A percentile compares a stretch with the other conserved stretches of the same genome.
Conservation (phyloP, 2,329 filamentous ascomycete species). For the Fusarium sp. region DNA sequence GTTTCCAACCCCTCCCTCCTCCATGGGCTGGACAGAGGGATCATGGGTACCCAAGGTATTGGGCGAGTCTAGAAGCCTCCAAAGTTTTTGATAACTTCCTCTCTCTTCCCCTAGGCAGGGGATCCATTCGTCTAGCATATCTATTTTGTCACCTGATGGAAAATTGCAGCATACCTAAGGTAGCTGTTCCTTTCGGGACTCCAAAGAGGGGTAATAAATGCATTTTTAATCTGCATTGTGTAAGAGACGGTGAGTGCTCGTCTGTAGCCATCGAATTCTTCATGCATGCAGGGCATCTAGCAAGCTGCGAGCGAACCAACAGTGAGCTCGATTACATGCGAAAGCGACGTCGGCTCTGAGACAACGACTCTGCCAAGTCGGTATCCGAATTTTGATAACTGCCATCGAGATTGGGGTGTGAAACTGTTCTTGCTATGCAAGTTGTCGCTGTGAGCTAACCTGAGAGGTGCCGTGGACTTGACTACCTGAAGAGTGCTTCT, state of each 20-base stretch:
- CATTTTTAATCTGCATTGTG: neutral
- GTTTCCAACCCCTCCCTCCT: slow-evolving; percentile 11
- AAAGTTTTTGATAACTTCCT: neutral
- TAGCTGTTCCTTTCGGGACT: neutral
- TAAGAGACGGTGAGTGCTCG: slow-evolving; percentile 19
- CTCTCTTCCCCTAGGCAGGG: neutral
- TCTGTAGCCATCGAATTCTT: neutral
- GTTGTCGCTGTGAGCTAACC: neutral
- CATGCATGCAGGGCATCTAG: slow-evolving; percentile 2
- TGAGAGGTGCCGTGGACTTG: neutral
- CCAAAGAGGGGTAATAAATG: slow-evolving; percentile 8
- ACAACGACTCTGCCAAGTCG: neutral
- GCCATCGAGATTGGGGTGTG: neutral
- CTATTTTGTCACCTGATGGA: slow-evolving; percentile 1
- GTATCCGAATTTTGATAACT: neutral
- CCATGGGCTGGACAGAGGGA: neutral
- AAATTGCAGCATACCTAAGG: neutral
- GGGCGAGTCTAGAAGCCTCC: slow-evolving; percentile 17
- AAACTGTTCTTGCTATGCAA: neutral
- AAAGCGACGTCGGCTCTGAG: neutral
- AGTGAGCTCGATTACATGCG: neutral
- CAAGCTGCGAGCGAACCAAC: neutral
- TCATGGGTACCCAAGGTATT: neutral
- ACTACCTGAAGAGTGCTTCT: neutral
- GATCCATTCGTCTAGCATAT: slow-evolving; percentile 9